A percentile compares a stretch with the other conserved stretches of the same genome.
phyloP scores from a whole-genome alignment of 2,329 filamentous ascomycete genomes.

The Scolecobasidium constrictum region DNA sequence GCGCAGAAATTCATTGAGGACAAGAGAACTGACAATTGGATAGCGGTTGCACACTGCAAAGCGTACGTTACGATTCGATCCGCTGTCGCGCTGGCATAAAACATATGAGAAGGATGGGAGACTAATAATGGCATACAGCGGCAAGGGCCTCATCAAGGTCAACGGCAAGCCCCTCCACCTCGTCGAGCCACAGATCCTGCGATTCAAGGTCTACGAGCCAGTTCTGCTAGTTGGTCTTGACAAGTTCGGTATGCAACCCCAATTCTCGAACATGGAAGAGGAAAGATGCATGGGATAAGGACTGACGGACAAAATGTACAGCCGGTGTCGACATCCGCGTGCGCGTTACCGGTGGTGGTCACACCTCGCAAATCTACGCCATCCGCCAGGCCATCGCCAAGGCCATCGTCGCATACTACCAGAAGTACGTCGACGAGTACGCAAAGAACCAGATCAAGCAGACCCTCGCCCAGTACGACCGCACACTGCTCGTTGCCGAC shows the following conservation, averaged over 20 bases:
- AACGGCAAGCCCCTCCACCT: slow-evolving; percentile 93
- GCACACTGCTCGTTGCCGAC: slow-evolving; percentile 95
- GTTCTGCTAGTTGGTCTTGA: slow-evolving; percentile 93
- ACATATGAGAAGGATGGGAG: slow-evolving; percentile 3
- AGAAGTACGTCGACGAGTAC: slow-evolving; percentile 99
- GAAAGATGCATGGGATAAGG: neutral
- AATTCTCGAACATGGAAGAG: neutral
- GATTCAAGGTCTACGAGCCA: slow-evolving; percentile 99
- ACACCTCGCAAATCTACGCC: slow-evolving; percentile 95
- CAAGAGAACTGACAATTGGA: slow-evolving; percentile 13
- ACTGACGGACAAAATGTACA: slow-evolving; percentile 17
- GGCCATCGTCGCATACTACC: slow-evolving; percentile 96
- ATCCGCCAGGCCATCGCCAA: slow-evolving; percentile 99
- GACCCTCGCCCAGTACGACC: slow-evolving; percentile 89
- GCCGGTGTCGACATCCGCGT: slow-evolving; percentile 93
- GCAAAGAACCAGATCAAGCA: slow-evolving; percentile 99
- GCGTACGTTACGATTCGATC: slow-evolving; percentile 18
- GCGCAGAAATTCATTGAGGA: too few relatives aligned
- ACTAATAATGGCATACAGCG: slow-evolving; percentile 36
- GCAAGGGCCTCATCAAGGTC: slow-evolving; percentile 92
- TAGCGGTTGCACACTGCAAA: slow-evolving; percentile 90
- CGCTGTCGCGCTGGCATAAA: neutral
- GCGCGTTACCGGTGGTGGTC: slow-evolving; percentile 91
- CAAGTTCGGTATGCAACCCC: slow-evolving; percentile 59
- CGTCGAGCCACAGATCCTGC: slow-evolving; percentile 90